phyloP scores from a whole-genome alignment of 1,284 basidiomycete genomes.

The Xerocomus amazonicus region DNA sequence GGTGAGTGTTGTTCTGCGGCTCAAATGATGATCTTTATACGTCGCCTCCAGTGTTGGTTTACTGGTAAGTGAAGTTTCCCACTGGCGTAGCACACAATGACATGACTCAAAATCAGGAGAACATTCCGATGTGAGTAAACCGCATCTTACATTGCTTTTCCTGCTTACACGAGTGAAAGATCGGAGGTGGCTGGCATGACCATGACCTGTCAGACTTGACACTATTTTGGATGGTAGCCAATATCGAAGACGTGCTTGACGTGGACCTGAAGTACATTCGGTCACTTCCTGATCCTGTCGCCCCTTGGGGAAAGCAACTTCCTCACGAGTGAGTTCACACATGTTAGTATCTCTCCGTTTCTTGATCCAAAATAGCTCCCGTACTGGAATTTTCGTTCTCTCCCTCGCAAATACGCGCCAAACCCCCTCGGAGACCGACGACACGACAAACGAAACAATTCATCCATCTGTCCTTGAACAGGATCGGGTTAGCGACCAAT shows the following conservation, averaged over 20 bases:
- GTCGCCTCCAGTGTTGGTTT: slow-evolving; percentile 58
- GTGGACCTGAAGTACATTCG: slow-evolving; percentile 53
- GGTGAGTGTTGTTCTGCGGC: slow-evolving; percentile 33
- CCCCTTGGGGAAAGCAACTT: slow-evolving; percentile 55
- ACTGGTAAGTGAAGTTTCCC: slow-evolving; percentile 39
- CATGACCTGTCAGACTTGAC: slow-evolving; percentile 68
- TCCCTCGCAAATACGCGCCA: slow-evolving; percentile 42
- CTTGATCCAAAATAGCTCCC: slow-evolving; percentile 38
- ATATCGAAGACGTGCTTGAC: slow-evolving; percentile 52
- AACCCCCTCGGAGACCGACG: slow-evolving; percentile 44
- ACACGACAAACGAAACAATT: slow-evolving; percentile 56
- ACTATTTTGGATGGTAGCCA: slow-evolving; percentile 64
- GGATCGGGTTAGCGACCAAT: slow-evolving; percentile 31
- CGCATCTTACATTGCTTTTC: neutral
- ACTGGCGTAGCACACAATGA: neutral
- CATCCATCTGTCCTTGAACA: slow-evolving; percentile 59
- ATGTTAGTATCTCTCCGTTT: neutral
- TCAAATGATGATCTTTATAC: slow-evolving; percentile 2
- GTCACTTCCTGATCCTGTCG: slow-evolving; percentile 47
- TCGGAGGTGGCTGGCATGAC: slow-evolving; percentile 63
- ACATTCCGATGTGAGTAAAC: slow-evolving; percentile 54
- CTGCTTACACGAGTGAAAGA: slow-evolving; percentile 35
- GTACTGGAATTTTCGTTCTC: slow-evolving; percentile 50
- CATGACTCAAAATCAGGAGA: slow-evolving; percentile 36
- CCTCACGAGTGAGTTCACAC: slow-evolving; percentile 54